Evolutionary conservation across 2,329 filamentous ascomycete genomes (phyloP).

Genomic region (Colletotrichum kahawae): DNA sequence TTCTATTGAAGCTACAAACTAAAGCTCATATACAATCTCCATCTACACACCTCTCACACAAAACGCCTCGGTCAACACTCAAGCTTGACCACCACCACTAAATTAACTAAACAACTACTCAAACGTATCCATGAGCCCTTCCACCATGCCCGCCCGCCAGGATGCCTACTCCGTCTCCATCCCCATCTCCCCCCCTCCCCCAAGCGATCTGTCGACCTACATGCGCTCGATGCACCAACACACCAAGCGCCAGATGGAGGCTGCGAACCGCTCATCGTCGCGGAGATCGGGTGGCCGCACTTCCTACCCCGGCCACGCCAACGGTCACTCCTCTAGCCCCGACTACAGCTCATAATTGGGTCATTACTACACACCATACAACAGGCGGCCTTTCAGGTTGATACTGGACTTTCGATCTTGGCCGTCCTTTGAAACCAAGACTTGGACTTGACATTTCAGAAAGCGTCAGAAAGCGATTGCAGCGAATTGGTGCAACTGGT

Average conservation of each 20-base stretch:
- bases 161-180: slow-evolving; percentile 38
- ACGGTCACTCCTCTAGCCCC: slow-evolving; percentile 27
- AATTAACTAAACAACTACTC: neutral
- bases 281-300: slow-evolving; percentile 18
- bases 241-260: slow-evolving; percentile 70
- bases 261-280: slow-evolving; percentile 50
- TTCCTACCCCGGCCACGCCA: slow-evolving; percentile 27
- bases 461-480: neutral
- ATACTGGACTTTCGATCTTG: accelerated
- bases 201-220: slow-evolving; percentile 59
- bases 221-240: slow-evolving; percentile 67
- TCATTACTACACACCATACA: neutral
- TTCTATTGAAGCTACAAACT: neutral
- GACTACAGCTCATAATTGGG: slow-evolving; percentile 2
- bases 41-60: neutral
- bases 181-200: slow-evolving; percentile 42
- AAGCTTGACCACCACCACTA: neutral
- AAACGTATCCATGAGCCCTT: slow-evolving; percentile 12
- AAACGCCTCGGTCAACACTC: neutral
- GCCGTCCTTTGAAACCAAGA: neutral
- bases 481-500: neutral
- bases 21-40: neutral
- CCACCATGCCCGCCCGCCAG: slow-evolving; percentile 44
- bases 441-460: neutral
- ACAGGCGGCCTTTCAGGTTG: neutral